Evolutionary conservation across 2,329 filamentous ascomycete species (phyloP), one percentile per base, ranked within the genome.

Genomic region (Kalaharituber pfeilii): DNA sequence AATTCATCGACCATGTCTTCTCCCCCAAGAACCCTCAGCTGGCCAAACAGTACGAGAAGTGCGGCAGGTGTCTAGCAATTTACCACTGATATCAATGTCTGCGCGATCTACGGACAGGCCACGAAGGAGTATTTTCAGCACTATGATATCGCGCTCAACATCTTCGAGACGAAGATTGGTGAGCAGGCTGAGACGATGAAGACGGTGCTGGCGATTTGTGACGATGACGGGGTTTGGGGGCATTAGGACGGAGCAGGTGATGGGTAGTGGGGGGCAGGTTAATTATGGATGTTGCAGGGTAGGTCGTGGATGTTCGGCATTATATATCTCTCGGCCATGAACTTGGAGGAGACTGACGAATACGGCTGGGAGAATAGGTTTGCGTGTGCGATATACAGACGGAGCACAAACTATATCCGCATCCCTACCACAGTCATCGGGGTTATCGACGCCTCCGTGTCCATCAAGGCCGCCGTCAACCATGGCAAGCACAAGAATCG

Each of bases 401-500:
- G 82, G 62, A 84, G 78, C 68, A 84, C 81, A 44, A 83, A 83
- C 68, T 85, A 75, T 69, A 83, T 85, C 64, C 79, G 81, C 49
- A 75, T 85, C 7, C 82, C 82, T 1, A 85, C 82, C 0, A 85
- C 82, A 0, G 78, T 85, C 59, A 84, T 86, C 63, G 81, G 82
- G 8, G 71, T 86, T 49, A 85, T 85, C 57, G 82, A 86, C 64
- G 82, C 82, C 2, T 82, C 79, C 18, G 82, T 85, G 51, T 82
- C 78, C 30, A 85, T 85, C 71, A 84, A 85, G 65, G 81, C 85
- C n/a, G 82, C 79, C 11, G 81, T 85, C 63, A 85, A 85, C 70
- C 84, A 84, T 63, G 80, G 79, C 65, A 78, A 80, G 66, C 82
- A 84, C 72, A 85, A 85, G 73, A 85, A 85, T 69, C 73, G 80